Conservation (phyloP, 2,329 filamentous ascomycete species). For the Myriangium duriaei region DNA sequence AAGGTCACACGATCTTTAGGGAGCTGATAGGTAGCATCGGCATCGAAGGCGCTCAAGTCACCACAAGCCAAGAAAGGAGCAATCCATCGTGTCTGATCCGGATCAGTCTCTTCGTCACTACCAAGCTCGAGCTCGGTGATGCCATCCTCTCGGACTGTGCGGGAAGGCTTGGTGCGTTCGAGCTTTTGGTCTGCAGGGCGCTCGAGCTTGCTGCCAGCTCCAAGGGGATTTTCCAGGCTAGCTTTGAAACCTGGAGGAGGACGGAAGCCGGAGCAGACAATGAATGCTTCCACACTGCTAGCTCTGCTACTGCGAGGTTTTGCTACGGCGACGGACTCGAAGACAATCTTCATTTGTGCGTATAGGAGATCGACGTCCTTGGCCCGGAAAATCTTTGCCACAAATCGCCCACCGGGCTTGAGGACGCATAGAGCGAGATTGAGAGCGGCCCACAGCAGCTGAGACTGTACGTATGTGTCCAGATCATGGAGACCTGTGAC, state of each 20-base stretch:
- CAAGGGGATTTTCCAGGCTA: constrained; percentile 63
- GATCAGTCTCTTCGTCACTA: constrained; percentile 29
- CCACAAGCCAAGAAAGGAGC: constrained; percentile 95
- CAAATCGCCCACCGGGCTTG: constrained; percentile 85
- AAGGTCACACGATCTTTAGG: constrained; percentile 77
- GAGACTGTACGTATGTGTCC: constrained; percentile 95
- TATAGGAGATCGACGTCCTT: constrained; percentile 93
- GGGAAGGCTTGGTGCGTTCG: constrained; percentile 16
- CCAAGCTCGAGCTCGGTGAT: constrained; percentile 35
- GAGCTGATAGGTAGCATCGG: constrained; percentile 84
- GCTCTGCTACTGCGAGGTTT: constrained; percentile 92
- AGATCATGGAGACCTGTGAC: constrained; percentile 94
- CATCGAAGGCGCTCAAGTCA: constrained; percentile 87
- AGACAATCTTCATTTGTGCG: constrained; percentile 85
- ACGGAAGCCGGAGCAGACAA: constrained; percentile 82
- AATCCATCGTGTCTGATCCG: constrained; percentile 58
- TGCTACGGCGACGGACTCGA: constrained; percentile 74
- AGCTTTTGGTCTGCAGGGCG: constrained; percentile 3
- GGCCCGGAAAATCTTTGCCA: constrained; percentile 93
- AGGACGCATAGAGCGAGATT: constrained; percentile 89
- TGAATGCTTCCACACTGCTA: constrained; percentile 91
- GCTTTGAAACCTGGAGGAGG: constrained; percentile 66
- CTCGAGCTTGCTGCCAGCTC: constrained; percentile 46
- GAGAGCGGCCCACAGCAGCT: constrained; percentile 84
- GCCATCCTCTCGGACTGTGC: constrained; percentile 32